Percentiles rank a stretch among this genome's conserved stretches.
These are phyloP conservation scores for Gymnopilus dilepis DNA, from an alignment of 768 basidiomycete species.

Conservation along the genomic window DNA sequence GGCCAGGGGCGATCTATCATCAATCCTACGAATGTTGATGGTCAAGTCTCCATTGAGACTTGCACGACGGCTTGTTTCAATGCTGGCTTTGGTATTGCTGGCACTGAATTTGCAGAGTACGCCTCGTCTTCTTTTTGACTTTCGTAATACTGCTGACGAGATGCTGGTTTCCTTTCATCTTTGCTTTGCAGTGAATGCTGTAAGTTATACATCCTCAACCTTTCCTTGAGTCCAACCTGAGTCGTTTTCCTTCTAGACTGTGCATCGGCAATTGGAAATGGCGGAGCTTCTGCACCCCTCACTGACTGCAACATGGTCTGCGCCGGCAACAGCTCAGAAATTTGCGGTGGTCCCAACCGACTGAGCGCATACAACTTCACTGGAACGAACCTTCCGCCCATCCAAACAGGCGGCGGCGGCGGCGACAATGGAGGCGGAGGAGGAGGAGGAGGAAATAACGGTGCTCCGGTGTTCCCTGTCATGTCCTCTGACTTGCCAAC, in stretches of 20 bases:
- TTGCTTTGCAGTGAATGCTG: conserved; percentile 53
- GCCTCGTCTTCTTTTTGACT: conserved; percentile 18
- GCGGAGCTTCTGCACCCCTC: conserved; percentile 50
- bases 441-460: too few species aligned
- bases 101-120: conserved; percentile 45
- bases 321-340: conserved; percentile 62
- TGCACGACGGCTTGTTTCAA: conserved; percentile 69
- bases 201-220: conserved; percentile 34
- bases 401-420: conserved; percentile 43
- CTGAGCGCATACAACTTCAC: conserved; percentile 76
- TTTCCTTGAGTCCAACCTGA: conserved; percentile 10
- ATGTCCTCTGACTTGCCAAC: conserved; percentile 50
- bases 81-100: conserved; percentile 46
- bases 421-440: conserved; percentile 30
- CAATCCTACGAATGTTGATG: conserved; percentile 39
- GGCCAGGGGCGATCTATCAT: conserved; percentile 48
- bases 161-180: not conserved
- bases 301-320: conserved; percentile 72
- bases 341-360: conserved; percentile 75
- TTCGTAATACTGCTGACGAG: not conserved
- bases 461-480: conserved; percentile 44
- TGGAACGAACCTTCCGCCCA: conserved; percentile 53
- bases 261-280: conserved; percentile 48
- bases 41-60: conserved; percentile 54
- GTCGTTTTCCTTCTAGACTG: conserved; percentile 47